phyloP scores from a whole-genome alignment of 2,329 filamentous ascomycete species.

The Akanthomyces uredinophilus region DNA sequence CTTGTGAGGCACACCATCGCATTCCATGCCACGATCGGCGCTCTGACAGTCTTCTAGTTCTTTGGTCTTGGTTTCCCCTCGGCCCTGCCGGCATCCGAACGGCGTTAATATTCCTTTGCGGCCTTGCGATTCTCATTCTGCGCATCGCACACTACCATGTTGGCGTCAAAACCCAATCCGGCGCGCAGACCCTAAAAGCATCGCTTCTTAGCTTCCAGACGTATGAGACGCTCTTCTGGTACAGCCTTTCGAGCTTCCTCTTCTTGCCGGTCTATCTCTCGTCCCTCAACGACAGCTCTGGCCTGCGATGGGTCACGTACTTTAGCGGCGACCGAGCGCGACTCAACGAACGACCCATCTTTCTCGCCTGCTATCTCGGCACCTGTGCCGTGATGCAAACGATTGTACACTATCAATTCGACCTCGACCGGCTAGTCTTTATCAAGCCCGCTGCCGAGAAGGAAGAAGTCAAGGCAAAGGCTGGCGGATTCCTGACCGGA shows the following conservation, averaged over 20 bases:
- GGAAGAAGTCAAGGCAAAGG: constrained; percentile 19
- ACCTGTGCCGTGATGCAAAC: constrained; percentile 67
- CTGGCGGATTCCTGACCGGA: constrained; percentile 21
- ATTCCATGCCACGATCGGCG: constrained; percentile 10
- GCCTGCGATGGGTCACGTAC: constrained; percentile 68
- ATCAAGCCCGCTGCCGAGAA: constrained; percentile 23
- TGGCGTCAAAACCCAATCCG: constrained; percentile 62
- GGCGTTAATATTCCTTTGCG: constrained; percentile 68
- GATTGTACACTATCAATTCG: constrained; percentile 61
- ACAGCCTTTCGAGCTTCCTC: constrained; percentile 69
- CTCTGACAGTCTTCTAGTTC: constrained; percentile 43
- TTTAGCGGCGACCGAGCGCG: constrained; percentile 66
- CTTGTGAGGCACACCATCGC: constrained; percentile 48
- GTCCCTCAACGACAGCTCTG: constrained; percentile 54
- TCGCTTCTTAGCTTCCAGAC: constrained; percentile 56
- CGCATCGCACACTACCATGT: constrained; percentile 80
- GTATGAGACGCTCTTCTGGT: constrained; percentile 68
- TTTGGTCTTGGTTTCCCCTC: constrained; percentile 85
- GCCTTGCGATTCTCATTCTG: constrained; percentile 73
- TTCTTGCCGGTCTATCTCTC: constrained; percentile 80
- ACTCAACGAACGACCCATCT: constrained; percentile 82
- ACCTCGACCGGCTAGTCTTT: constrained; percentile 62
- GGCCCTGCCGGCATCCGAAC: constrained; percentile 71
- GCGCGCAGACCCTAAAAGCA: constrained; percentile 57
- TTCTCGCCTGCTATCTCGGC: constrained; percentile 66